Evolutionary conservation across 73 alveolate species (phyloP).

Genomic region (Paramecium primaurelia): DNA sequence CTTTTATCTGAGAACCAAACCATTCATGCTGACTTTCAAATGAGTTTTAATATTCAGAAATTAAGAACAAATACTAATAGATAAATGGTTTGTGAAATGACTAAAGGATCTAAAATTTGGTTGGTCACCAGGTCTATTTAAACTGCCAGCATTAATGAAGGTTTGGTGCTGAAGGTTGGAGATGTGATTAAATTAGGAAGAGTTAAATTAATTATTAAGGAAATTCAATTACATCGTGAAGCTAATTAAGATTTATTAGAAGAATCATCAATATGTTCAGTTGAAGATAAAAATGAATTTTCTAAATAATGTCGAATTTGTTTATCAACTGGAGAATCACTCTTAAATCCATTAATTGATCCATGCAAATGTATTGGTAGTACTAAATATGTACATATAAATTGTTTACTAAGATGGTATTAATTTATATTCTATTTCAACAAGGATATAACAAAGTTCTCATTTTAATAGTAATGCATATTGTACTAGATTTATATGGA

Average conservation of each 20-base stretch:
- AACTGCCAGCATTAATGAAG: slow-evolving; percentile 51
- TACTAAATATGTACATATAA: slow-evolving; percentile 60
- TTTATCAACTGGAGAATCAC: background rate
- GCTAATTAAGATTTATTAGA: background rate
- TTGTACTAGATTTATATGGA: slow-evolving; percentile 61
- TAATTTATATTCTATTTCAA: background rate
- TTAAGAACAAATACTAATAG: background rate
- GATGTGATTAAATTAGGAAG: slow-evolving; percentile 70
- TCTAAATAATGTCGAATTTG: slow-evolving; percentile 47
- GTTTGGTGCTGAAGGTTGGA: slow-evolving; percentile 60
- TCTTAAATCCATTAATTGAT: slow-evolving; percentile 57
- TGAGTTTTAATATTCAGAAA: background rate
- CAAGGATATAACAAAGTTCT: background rate
- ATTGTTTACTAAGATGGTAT: slow-evolving; percentile 33
- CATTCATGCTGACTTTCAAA: background rate
- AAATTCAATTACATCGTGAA: slow-evolving; percentile 39
- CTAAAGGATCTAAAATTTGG: slow-evolving; percentile 23
- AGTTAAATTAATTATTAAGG: slow-evolving; percentile 67
- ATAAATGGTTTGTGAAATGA: background rate
- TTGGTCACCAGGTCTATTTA: slow-evolving; percentile 37
- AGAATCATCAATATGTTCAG: background rate
- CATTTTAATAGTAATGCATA: slow-evolving; percentile 15
- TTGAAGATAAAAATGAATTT: background rate
- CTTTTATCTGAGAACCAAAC: slow-evolving; percentile 9
- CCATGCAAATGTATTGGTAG: slow-evolving; percentile 67